A percentile compares a stretch with the other conserved stretches of the same genome.
phyloP scores from a whole-genome alignment of 768 basidiomycete species.

The Termitomyces sp. region DNA sequence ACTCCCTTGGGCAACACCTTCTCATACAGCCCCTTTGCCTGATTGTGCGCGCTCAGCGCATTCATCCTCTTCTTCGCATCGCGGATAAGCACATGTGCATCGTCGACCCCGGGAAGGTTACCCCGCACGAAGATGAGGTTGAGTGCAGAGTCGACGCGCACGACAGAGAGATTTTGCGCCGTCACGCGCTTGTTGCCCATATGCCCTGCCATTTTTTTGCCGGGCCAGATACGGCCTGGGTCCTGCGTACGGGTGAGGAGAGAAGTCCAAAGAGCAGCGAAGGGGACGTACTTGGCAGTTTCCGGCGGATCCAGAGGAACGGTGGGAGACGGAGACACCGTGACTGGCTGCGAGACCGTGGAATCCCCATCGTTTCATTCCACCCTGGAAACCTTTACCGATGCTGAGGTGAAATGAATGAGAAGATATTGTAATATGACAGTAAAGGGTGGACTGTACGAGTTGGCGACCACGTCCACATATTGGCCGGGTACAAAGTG shows the following conservation, averaged over 20 bases:
- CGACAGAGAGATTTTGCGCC: conserved; percentile 82
- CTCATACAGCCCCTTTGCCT: conserved; percentile 69
- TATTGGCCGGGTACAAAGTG: conserved; percentile 98
- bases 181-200: conserved; percentile 85
- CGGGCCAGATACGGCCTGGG: conserved; percentile 93
- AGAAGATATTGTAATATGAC: background rate
- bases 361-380: conserved; percentile 96
- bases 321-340: conserved; percentile 93
- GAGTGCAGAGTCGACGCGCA: conserved; percentile 81
- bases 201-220: conserved; percentile 97
- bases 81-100: conserved; percentile 78
- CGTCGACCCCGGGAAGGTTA: conserved; percentile 86
- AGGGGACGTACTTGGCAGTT: conserved; percentile 74
- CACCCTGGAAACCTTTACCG: conserved; percentile 96
- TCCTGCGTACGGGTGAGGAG: conserved; percentile 52
- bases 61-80: conserved; percentile 89
- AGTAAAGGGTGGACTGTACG: conserved; percentile 50
- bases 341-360: conserved; percentile 90
- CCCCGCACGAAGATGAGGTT: conserved; percentile 91
- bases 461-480: conserved; percentile 87
- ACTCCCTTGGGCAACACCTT: conserved; percentile 82
- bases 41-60: conserved; percentile 57
- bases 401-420: conserved; percentile 47
- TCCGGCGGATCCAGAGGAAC: conserved; percentile 90
- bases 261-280: background rate